These are phyloP conservation scores for Saccharomycopsis guyanensis DNA, from an alignment of 805 yeast genomes.

Conservation along the genomic window DNA sequence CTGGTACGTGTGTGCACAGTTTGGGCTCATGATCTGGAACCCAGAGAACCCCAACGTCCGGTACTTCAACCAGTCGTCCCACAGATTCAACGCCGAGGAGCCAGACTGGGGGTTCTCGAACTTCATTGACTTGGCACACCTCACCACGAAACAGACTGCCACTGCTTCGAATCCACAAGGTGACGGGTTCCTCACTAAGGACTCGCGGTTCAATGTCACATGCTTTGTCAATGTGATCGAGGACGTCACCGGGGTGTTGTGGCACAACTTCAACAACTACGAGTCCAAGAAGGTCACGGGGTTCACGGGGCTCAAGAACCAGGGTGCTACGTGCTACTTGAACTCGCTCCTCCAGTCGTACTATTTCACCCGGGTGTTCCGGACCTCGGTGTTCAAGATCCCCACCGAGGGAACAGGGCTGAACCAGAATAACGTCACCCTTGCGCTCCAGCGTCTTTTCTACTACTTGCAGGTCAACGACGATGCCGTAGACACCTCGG, in stretches of 20 bases:
- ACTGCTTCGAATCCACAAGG: conserved; percentile 29
- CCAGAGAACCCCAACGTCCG: conserved; percentile 62
- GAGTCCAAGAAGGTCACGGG: conserved; percentile 87
- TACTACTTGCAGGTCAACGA: conserved; percentile 68
- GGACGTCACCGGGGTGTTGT: conserved; percentile 89
- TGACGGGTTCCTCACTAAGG: conserved; percentile 37
- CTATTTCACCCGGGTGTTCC: conserved; percentile 73
- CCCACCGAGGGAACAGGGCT: conserved; percentile 62
- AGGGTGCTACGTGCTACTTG: conserved; percentile 97
- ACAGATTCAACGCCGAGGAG: conserved; percentile 67
- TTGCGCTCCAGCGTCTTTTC: conserved; percentile 83
- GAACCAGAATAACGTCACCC: conserved; percentile 23
- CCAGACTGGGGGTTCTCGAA: conserved; percentile 96
- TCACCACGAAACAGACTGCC: conserved; percentile 27
- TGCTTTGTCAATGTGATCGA: conserved; percentile 69
- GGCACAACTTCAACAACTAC: conserved; percentile 81
- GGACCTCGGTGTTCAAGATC: conserved; percentile 80
- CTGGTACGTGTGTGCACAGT: conserved; percentile 91
- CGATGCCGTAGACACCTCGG: conserved; percentile 75
- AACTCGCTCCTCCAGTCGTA: conserved; percentile 89
- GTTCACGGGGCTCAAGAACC: conserved; percentile 86
- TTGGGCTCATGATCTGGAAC: conserved; percentile 77
- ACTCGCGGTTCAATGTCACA: conserved; percentile 59
- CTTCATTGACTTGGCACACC: conserved; percentile 50
- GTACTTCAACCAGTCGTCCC: conserved; percentile 58